These are phyloP conservation scores for Hanseniaspora mollemarum DNA, from an alignment of 805 yeast species.

Conservation along the genomic window DNA sequence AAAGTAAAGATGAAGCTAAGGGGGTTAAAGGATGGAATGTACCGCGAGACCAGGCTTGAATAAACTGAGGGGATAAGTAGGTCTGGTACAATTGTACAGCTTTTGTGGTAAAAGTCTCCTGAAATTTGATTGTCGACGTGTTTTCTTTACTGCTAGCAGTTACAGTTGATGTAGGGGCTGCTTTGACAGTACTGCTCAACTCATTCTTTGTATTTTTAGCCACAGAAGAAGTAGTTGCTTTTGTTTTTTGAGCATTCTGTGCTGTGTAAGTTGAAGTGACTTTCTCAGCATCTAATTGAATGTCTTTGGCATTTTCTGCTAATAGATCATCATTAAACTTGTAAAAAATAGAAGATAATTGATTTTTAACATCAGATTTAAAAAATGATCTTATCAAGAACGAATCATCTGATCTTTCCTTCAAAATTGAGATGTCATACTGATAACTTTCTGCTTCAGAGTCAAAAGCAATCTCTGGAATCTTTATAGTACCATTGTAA, in stretches of 20 bases:
- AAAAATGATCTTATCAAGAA: slow-evolving; percentile 34
- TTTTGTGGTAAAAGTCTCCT: slow-evolving; percentile 72
- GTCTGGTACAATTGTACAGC: slow-evolving; percentile 78
- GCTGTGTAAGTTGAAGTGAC: slow-evolving; percentile 47
- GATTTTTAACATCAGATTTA: slow-evolving; percentile 34
- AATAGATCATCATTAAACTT: slow-evolving; percentile 72
- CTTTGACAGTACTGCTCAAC: too few species aligned
- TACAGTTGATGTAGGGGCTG: slow-evolving; percentile 15
- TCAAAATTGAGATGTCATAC: slow-evolving; percentile 59
- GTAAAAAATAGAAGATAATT: slow-evolving; percentile 46
- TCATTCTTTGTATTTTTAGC: too few species aligned
- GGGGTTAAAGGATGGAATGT: slow-evolving; percentile 33
- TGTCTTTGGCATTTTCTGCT: slow-evolving; percentile 64
- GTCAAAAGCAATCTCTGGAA: slow-evolving; percentile 93
- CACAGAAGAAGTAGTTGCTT: neutral
- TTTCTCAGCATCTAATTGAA: slow-evolving; percentile 67
- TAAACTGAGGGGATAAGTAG: slow-evolving; percentile 60
- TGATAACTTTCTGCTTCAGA: slow-evolving; percentile 76
- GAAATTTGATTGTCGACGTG: slow-evolving; percentile 66
- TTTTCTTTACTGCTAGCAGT: slow-evolving; percentile 45
- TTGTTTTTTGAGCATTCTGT: slow-evolving; percentile 30
- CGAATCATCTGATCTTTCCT: slow-evolving; percentile 37
- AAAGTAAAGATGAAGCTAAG: neutral
- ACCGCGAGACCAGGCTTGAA: slow-evolving; percentile 77
- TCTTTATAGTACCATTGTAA: slow-evolving; percentile 58